Percentiles rank a stretch among this genome's conserved stretches.
These are phyloP conservation scores for Cichorium intybus DNA, from an alignment of 140 eudicot species.

Conservation along the genomic window DNA sequence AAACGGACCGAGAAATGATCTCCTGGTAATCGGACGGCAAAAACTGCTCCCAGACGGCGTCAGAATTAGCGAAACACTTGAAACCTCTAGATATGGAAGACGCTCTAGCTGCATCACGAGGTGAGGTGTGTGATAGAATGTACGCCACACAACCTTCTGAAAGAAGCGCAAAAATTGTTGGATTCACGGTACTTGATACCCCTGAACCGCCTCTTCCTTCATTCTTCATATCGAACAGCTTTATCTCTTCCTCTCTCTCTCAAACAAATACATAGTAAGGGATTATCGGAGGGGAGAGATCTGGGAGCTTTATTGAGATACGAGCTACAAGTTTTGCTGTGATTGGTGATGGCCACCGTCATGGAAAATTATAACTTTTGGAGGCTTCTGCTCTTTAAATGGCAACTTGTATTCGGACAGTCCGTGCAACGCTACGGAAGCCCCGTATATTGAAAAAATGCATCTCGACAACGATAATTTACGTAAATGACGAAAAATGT, in stretches of 20 bases:
- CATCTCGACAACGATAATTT: too few species aligned
- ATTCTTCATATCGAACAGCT: neutral
- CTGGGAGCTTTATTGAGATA: constrained; percentile 18
- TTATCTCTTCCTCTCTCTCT: neutral
- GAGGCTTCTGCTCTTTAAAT: too few species aligned
- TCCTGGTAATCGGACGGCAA: constrained; percentile 33
- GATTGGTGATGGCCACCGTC: constrained; percentile 16
- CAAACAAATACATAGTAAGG: neutral
- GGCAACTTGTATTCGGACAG: too few species aligned
- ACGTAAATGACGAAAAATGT: too few species aligned
- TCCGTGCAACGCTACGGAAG: too few species aligned
- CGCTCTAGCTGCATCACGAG: constrained; percentile 46
- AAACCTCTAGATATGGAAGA: constrained; percentile 28
- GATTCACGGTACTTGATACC: neutral
- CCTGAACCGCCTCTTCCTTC: constrained; percentile 6
- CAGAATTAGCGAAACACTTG: constrained; percentile 39
- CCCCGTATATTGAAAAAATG: too few species aligned
- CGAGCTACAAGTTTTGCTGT: neutral
- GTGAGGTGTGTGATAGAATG: constrained; percentile 37
- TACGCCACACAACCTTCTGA: constrained; percentile 38
- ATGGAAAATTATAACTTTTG: constrained; percentile 6
- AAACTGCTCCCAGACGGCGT: constrained; percentile 46
- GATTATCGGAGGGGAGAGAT: neutral
- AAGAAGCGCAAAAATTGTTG: neutral
- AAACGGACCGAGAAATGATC: constrained; percentile 18